Percentiles rank a stretch among this genome's conserved stretches.
phyloP scores from a whole-genome alignment of 495 filamentous ascomycete species.

The Antarctomyces pellizariae region DNA sequence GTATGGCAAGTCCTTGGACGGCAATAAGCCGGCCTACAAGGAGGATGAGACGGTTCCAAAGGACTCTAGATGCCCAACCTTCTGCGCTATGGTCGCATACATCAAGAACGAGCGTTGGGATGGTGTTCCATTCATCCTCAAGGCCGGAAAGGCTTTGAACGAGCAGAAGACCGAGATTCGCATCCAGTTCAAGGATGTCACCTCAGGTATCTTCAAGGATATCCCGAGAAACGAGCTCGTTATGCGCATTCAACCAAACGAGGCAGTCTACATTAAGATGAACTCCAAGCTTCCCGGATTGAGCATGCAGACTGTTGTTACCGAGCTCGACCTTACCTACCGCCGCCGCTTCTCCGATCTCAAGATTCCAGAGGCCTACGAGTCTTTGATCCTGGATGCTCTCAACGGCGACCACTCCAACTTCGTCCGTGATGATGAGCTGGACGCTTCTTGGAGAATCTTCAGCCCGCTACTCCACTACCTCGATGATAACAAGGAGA shows the following conservation, averaged over 20 bases:
- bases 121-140: conserved; percentile 96
- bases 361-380: conserved; percentile 98
- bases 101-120: conserved; percentile 99
- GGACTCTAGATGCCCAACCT: conserved; percentile 91
- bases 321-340: conserved; percentile 96
- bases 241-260: conserved; percentile 97
- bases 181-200: conserved; percentile 98
- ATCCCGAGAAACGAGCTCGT: conserved; percentile 98
- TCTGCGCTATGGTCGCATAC: conserved; percentile 87
- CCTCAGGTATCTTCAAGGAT: conserved; percentile 98
- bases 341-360: conserved; percentile 95
- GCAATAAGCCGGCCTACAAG: conserved; percentile 92
- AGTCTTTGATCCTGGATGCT: conserved; percentile 89
- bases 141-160: conserved; percentile 96
- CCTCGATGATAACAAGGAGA: conserved; percentile 95
- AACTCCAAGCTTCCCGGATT: conserved; percentile 97
- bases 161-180: conserved; percentile 99
- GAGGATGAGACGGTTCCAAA: conserved; percentile 98
- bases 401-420: conserved; percentile 99
- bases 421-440: conserved; percentile 97
- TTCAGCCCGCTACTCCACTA: conserved; percentile 96
- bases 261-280: conserved; percentile 99
- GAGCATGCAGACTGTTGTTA: conserved; percentile 99
- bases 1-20: conserved; percentile 90
- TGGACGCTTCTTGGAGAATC: conserved; percentile 96